Conservation (phyloP, 139 green algal species). For the Asterochloris erici region DNA sequence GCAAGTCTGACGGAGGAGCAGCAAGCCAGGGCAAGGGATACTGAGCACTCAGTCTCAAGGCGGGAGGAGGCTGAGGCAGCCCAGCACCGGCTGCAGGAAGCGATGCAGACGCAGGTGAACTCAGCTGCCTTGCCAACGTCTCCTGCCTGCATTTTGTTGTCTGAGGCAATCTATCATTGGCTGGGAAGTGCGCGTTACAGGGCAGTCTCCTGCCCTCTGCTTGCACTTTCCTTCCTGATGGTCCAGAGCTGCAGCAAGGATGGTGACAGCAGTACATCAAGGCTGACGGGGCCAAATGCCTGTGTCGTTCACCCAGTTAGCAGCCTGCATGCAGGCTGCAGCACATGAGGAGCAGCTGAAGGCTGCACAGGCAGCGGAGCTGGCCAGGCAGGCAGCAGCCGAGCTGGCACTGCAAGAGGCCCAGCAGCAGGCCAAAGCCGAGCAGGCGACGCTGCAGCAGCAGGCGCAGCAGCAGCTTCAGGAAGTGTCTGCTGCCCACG, state of each 20-base stretch:
- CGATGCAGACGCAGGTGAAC: no score
- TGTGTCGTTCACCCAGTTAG: background rate
- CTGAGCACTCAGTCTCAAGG: no score
- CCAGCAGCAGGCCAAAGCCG: background rate
- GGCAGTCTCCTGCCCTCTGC: no score
- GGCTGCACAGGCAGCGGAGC: background rate
- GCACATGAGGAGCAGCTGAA: background rate
- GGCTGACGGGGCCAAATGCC: background rate
- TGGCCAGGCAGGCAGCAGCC: no score
- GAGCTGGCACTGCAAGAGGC: background rate
- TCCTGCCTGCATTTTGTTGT: no score
- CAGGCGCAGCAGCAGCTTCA: background rate
- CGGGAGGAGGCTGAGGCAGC: no score
- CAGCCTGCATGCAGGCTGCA: background rate
- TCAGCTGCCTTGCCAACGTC: no score
- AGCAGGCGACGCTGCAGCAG: constrained; percentile 7
- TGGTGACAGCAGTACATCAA: background rate
- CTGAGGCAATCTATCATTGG: background rate
- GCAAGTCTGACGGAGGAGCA: no score
- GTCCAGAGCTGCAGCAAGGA: background rate
- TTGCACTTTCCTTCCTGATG: background rate
- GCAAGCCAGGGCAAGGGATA: no score
- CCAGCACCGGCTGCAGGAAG: no score
- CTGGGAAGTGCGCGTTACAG: background rate
- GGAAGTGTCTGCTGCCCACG: background rate